Evolutionary conservation across 1,284 basidiomycete genomes (phyloP).

Genomic region (Leccinum cinnamomeum): DNA sequence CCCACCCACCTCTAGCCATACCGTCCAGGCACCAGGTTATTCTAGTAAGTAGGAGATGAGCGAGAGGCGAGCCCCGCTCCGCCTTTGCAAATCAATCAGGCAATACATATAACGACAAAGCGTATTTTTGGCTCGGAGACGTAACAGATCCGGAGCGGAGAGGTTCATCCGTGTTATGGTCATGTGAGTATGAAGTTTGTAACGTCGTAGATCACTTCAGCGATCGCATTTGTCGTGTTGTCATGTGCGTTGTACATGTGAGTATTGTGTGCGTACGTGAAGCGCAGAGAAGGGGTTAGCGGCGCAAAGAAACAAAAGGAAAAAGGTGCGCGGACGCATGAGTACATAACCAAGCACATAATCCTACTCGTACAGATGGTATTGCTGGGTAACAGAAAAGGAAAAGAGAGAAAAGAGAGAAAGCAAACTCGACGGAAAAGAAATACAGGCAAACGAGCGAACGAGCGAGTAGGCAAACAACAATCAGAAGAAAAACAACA

Average conservation of each 20-base stretch:
- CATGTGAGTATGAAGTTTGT: background rate
- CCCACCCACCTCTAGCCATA: background rate
- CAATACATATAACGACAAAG: background rate
- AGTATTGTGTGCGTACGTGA: background rate
- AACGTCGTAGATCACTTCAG: background rate
- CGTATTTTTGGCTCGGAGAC: background rate
- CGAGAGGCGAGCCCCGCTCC: background rate
- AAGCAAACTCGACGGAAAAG: constrained; percentile 6
- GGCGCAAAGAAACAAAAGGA: background rate
- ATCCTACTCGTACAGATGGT: constrained; percentile 29
- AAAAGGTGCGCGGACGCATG: background rate
- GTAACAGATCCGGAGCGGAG: background rate
- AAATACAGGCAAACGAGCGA: constrained; percentile 9
- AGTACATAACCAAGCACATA: constrained; percentile 17
- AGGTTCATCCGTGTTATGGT: background rate
- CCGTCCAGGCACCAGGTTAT: too few species aligned
- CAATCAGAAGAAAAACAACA: constrained; percentile 10
- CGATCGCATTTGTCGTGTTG: background rate
- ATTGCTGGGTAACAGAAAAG: constrained; percentile 16
- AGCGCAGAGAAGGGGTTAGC: background rate
- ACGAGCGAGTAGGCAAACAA: constrained; percentile 8
- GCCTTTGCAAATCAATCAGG: background rate
- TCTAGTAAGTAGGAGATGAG: too few species aligned
- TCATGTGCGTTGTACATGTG: background rate
- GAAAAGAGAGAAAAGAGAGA: background rate